Conservation (phyloP, 2,329 filamentous ascomycete species). For the Fusarium cicatricum region DNA sequence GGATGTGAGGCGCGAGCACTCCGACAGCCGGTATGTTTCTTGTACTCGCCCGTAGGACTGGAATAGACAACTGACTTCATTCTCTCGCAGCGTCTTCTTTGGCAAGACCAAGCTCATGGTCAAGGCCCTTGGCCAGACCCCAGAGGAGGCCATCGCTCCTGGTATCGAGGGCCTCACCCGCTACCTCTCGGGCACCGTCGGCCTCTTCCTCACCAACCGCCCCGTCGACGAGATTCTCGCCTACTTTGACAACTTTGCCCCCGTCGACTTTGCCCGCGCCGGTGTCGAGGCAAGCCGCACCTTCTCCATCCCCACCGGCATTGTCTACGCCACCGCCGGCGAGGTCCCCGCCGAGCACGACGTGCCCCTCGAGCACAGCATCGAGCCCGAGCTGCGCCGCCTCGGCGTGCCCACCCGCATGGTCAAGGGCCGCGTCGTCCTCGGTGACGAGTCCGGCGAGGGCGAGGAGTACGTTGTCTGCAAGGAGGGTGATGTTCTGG, state of each 20-base stretch:
- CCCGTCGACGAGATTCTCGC: slow-evolving; percentile 69
- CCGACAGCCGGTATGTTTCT: slow-evolving; percentile 76
- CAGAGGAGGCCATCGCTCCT: slow-evolving; percentile 81
- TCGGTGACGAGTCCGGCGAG: slow-evolving; percentile 66
- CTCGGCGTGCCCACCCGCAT: slow-evolving; percentile 90
- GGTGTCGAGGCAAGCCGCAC: slow-evolving; percentile 77
- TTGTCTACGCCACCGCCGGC: slow-evolving; percentile 81
- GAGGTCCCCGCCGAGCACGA: slow-evolving; percentile 84
- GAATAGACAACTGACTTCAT: slow-evolving; percentile 9
- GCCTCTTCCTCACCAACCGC: slow-evolving; percentile 89
- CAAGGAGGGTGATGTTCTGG: slow-evolving; percentile 82
- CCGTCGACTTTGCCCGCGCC: slow-evolving; percentile 90
- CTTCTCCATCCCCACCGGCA: slow-evolving; percentile 84
- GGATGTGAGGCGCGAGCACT: slow-evolving; percentile 84
- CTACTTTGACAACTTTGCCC: slow-evolving; percentile 76
- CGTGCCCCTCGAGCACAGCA: slow-evolving; percentile 83
- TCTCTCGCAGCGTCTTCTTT: slow-evolving; percentile 80
- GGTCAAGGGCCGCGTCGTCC: slow-evolving; percentile 85
- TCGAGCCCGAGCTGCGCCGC: slow-evolving; percentile 90
- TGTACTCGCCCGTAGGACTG: background rate
- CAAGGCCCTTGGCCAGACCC: slow-evolving; percentile 83
- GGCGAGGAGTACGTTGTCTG: slow-evolving; percentile 77
- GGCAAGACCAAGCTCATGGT: slow-evolving; percentile 99
- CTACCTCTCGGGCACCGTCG: slow-evolving; percentile 82
- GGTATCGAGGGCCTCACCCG: slow-evolving; percentile 75